Evolutionary conservation across 176 grass and related monocot species (phyloP).

Genomic region (Hsuehochloa calcarea): DNA sequence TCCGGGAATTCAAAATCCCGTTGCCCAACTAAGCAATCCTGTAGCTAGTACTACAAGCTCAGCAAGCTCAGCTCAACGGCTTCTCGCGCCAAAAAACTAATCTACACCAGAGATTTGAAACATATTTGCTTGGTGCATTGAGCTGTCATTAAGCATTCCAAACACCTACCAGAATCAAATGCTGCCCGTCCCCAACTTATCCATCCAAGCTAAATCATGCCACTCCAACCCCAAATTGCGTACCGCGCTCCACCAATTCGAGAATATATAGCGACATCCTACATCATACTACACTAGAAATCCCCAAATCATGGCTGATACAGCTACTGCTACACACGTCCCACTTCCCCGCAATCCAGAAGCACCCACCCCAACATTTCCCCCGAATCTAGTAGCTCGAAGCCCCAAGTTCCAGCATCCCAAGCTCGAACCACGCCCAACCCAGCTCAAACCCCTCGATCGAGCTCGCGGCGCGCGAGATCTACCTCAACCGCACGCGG

Average conservation of each 20-base stretch:
- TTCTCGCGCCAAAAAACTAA: neutral
- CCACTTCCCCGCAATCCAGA: constrained; percentile 5
- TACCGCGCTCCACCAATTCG: neutral
- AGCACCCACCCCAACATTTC: neutral
- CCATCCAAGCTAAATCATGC: neutral
- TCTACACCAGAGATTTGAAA: neutral
- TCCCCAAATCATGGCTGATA: neutral
- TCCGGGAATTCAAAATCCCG: neutral
- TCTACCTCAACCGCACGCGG: constrained; percentile 19
- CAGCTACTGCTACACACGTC: neutral
- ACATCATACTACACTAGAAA: neutral
- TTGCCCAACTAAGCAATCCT: neutral
- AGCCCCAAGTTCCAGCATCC: neutral
- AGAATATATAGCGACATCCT: neutral
- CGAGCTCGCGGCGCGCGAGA: constrained; percentile 43
- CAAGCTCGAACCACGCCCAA: constrained; percentile 15
- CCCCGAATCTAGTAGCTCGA: constrained; percentile 1
- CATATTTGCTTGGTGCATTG: constrained; percentile 1
- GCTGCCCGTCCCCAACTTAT: neutral
- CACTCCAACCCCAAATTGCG: neutral
- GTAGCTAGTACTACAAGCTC: neutral
- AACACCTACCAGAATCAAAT: neutral
- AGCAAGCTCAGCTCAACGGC: neutral
- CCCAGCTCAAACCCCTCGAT: constrained; percentile 29
- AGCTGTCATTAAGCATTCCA: neutral